Evolutionary conservation across 176 grass and related monocot species (phyloP).

Genomic region (barley (Hordeum vulgare)): MorexV3_pseudomolecules_assembly NC_058519.1:42434337-42434836

Average conservation of each 20-base stretch:
- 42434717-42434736: conserved; percentile 13
- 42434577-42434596: neutral
- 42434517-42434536: no score
- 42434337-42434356: no score
- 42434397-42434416: no score
- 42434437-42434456: no score
- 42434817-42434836: conserved; percentile 95
- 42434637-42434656: conserved; percentile 86
- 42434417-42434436: no score
- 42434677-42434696: conserved; percentile 8
- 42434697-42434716: conserved; percentile 9
- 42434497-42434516: no score
- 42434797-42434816: conserved; percentile 27
- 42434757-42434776: neutral
- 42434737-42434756: neutral
- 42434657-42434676: conserved; percentile 50
- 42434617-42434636: conserved; percentile 96
- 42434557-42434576: no score
- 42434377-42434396: no score
- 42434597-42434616: conserved; percentile 95
- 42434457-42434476: no score
- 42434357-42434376: no score
- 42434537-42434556: no score
- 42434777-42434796: neutral
- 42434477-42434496: no score